phyloP scores from a whole-genome alignment of 352 stramenopile genomes.

The Lagenidium giganteum region DNA sequence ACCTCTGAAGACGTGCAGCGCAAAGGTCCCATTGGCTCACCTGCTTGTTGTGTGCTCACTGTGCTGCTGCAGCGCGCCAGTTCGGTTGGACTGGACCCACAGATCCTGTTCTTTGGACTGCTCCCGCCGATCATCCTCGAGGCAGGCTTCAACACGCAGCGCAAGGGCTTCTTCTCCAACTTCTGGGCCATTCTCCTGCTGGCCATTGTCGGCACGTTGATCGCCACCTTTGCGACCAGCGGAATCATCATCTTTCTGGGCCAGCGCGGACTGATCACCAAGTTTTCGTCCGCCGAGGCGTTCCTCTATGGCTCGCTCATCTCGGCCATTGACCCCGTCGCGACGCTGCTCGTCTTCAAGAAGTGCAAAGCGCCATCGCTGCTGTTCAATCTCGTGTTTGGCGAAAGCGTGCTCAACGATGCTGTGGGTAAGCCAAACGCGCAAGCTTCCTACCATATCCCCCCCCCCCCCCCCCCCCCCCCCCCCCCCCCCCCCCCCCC shows the following conservation, averaged over 20 bases:
- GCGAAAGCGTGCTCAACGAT: constrained; percentile 85
- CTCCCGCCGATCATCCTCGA: constrained; percentile 65
- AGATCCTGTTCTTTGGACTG: constrained; percentile 54
- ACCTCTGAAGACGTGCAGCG: too few relatives aligned
- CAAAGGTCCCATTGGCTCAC: background rate
- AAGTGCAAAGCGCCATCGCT: constrained; percentile 62
- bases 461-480: too few relatives aligned
- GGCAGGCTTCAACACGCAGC: constrained; percentile 57
- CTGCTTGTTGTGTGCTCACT: background rate
- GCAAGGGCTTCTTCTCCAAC: constrained; percentile 52
- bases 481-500: too few relatives aligned
- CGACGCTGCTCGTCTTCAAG: constrained; percentile 89
- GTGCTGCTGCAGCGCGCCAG: constrained; percentile 17
- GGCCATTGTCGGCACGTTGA: constrained; percentile 41
- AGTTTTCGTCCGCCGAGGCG: constrained; percentile 73
- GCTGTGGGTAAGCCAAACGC: constrained; percentile 51
- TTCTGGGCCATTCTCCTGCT: constrained; percentile 34
- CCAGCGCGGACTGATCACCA: constrained; percentile 38
- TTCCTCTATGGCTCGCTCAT: constrained; percentile 90
- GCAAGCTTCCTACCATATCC: too few relatives aligned
- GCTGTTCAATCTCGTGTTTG: constrained; percentile 93
- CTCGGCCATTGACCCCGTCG: constrained; percentile 89
- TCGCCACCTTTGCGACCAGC: constrained; percentile 45
- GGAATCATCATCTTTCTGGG: constrained; percentile 36
- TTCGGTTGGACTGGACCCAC: constrained; percentile 26